Conservation (phyloP, 805 yeast genomes). For the Wickerhamomyces bisporus region DNA sequence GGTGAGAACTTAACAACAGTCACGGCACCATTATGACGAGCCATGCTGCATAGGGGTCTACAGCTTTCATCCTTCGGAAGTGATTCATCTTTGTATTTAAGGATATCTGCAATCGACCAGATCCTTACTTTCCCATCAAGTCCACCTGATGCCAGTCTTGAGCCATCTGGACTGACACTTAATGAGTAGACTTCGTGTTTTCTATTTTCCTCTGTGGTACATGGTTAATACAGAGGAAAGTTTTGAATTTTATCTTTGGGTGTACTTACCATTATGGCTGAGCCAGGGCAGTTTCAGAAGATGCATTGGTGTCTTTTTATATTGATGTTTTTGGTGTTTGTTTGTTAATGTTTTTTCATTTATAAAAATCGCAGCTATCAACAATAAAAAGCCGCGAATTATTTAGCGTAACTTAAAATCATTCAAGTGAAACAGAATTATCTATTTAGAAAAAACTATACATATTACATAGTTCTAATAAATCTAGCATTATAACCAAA, state of each 20-base stretch:
- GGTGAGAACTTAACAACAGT: conserved; percentile 92
- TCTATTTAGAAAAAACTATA: no score
- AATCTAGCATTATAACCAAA: no score
- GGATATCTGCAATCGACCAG: conserved; percentile 67
- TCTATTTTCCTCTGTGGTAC: conserved; percentile 60
- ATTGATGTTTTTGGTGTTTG: neutral
- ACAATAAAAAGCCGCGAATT: no score
- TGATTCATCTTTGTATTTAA: conserved; percentile 27
- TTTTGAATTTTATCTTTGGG: neutral
- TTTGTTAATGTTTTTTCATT: no score
- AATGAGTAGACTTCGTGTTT: conserved; percentile 83
- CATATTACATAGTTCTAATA: no score
- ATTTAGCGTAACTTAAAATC: no score
- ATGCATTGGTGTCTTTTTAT: neutral
- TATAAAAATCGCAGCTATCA: no score
- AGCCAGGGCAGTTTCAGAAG: conserved; percentile 66
- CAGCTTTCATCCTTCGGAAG: conserved; percentile 28
- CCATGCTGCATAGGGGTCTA: conserved; percentile 81
- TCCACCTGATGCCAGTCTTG: conserved; percentile 90
- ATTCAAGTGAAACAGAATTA: no score
- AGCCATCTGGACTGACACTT: conserved; percentile 75
- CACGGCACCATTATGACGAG: conserved; percentile 94
- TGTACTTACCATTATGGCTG: conserved; percentile 42
- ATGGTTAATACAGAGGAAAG: no score
- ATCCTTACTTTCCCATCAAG: conserved; percentile 86